These are phyloP conservation scores for Castanea sativa DNA, from an alignment of 306 rosid species.

Conservation along the genomic window DNA sequence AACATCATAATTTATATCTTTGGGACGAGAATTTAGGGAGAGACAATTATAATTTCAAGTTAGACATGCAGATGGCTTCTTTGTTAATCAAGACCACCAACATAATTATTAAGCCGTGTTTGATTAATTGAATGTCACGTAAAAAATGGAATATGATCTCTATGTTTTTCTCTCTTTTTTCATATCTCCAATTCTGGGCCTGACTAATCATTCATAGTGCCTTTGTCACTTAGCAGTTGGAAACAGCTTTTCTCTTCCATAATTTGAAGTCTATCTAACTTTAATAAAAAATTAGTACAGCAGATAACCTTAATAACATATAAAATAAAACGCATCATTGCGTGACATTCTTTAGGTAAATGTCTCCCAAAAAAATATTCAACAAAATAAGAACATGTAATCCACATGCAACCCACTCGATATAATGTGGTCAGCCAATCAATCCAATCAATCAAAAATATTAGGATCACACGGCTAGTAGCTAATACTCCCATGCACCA, in stretches of 20 bases:
- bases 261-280: constrained; percentile 28
- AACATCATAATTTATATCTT: too few species aligned
- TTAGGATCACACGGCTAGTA: constrained; percentile 18
- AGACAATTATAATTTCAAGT: too few species aligned
- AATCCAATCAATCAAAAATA: constrained; percentile 17
- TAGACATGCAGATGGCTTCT: too few species aligned
- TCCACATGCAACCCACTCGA: constrained; percentile 50
- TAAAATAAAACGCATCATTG: constrained; percentile 16
- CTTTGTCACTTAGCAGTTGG: constrained; percentile 38
- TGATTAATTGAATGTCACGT: too few species aligned
- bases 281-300: constrained; percentile 15
- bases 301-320: constrained; percentile 10
- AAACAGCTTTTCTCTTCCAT: constrained; percentile 24
- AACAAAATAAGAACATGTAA: constrained; percentile 22
- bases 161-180: neutral
- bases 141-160: neutral
- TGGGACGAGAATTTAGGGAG: too few species aligned
- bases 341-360: neutral
- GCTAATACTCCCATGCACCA: neutral
- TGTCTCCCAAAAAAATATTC: neutral
- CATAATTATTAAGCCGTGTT: too few species aligned
- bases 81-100: too few species aligned
- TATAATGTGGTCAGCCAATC: constrained; percentile 22
- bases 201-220: constrained; percentile 16
- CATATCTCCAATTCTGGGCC: neutral